Conservation (phyloP, 208 protist species). For the Crithidia sp. region DNA sequence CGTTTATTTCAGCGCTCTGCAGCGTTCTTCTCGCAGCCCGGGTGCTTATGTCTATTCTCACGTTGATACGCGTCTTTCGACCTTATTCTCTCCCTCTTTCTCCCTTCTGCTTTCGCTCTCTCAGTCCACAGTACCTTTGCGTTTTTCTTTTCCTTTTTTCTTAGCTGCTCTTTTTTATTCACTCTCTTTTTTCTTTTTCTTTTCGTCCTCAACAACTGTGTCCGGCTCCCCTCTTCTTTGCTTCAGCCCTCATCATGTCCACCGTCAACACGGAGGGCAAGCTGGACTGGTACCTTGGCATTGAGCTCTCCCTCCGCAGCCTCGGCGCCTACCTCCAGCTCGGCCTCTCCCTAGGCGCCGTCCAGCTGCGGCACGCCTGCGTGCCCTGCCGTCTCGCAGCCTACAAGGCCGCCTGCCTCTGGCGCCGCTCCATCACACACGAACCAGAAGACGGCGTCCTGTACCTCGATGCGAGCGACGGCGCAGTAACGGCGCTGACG, state of each 20-base stretch:
- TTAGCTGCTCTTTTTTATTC: not conserved
- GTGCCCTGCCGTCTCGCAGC: constrained; percentile 23
- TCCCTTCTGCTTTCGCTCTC: too few relatives aligned
- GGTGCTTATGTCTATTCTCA: not conserved
- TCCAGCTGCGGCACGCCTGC: constrained; percentile 39
- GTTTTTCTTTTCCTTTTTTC: not conserved
- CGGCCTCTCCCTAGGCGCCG: constrained; percentile 44
- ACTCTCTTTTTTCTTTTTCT: constrained; percentile 21
- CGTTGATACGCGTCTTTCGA: too few relatives aligned
- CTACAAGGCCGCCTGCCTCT: constrained; percentile 15
- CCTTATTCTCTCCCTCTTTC: too few relatives aligned
- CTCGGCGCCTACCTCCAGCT: constrained; percentile 53
- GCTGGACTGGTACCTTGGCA: constrained; percentile 43
- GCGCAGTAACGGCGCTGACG: not conserved
- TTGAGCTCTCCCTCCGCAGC: constrained; percentile 51
- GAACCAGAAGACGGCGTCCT: constrained; percentile 8
- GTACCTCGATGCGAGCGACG: not conserved
- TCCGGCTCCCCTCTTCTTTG: constrained; percentile 6
- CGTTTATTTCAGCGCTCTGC: too few relatives aligned
- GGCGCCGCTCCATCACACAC: constrained; percentile 10
- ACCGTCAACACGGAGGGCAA: constrained; percentile 49
- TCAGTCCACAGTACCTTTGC: too few relatives aligned
- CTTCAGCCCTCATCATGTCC: constrained; percentile 30
- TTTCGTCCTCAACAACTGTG: constrained; percentile 3
- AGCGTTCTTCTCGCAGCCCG: not conserved